These are phyloP conservation scores for Heterobasidion parviporum DNA, from an alignment of 1,284 basidiomycete species.

Conservation along the genomic window DNA sequence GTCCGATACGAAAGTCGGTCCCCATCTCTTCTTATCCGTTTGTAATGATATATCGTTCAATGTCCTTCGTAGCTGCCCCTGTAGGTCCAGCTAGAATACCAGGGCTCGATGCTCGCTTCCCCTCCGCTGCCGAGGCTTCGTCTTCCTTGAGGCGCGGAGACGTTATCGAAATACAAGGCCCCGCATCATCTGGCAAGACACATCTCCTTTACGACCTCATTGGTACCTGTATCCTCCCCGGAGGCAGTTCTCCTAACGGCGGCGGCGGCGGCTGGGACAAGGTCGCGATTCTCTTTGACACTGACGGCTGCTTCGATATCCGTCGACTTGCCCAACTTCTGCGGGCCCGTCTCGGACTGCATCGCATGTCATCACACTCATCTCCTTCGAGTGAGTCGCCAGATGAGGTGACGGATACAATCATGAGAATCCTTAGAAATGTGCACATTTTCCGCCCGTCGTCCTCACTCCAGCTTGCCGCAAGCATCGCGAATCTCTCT, in stretches of 20 bases:
- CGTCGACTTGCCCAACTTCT: conserved; percentile 46
- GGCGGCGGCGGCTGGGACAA: conserved; percentile 53
- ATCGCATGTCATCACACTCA: conserved; percentile 5
- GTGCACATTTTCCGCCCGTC: conserved; percentile 61
- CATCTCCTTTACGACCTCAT: conserved; percentile 61
- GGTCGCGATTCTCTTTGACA: conserved; percentile 60
- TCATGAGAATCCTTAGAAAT: conserved; percentile 33
- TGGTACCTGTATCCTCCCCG: conserved; percentile 52
- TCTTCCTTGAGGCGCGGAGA: conserved; percentile 41
- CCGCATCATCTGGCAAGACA: conserved; percentile 66
- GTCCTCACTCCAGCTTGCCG: conserved; percentile 59
- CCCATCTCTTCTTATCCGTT: not conserved
- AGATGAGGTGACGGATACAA: conserved; percentile 1
- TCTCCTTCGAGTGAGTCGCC: conserved; percentile 9
- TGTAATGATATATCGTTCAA: conserved; percentile 1
- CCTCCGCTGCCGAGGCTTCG: not conserved
- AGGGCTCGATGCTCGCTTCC: conserved; percentile 22
- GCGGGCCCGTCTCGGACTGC: conserved; percentile 4
- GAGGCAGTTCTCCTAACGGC: not conserved
- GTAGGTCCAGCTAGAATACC: conserved; percentile 22
- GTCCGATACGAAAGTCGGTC: not conserved
- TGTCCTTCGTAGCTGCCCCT: conserved; percentile 13
- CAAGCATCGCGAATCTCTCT: conserved; percentile 53
- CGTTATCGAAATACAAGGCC: conserved; percentile 69
- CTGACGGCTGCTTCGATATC: conserved; percentile 55